Conservation (phyloP, 1,139 yeast genomes). For the Lodderomyces margitis region DNA sequence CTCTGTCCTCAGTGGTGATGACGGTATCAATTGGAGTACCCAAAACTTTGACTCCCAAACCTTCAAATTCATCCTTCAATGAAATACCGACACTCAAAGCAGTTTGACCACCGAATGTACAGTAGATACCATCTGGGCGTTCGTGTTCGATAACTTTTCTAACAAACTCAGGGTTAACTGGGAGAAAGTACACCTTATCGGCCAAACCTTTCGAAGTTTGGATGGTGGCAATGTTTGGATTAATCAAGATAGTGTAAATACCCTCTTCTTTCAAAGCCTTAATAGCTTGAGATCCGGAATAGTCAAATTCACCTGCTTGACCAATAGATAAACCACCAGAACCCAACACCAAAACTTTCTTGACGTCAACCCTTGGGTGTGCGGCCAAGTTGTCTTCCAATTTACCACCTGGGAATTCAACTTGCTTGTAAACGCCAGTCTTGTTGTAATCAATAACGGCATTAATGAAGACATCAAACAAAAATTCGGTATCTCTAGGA, state of each 20-base stretch:
- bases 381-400: constrained; percentile 38
- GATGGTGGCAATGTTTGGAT: constrained; percentile 97
- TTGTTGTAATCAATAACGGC: constrained; percentile 65
- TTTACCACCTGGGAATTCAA: constrained; percentile 71
- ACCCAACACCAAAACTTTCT: constrained; percentile 94
- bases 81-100: constrained; percentile 94
- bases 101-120: constrained; percentile 98
- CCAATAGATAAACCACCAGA: constrained; percentile 99
- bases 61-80: constrained; percentile 91
- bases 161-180: constrained; percentile 94
- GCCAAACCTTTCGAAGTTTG: constrained; percentile 98
- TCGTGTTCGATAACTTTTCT: constrained; percentile 93
- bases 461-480: constrained; percentile 89
- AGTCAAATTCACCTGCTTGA: constrained; percentile 99
- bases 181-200: constrained; percentile 94
- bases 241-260: constrained; percentile 89
- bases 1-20: constrained; percentile 97
- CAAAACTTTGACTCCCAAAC: constrained; percentile 87
- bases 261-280: constrained; percentile 97
- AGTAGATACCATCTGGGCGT: constrained; percentile 95
- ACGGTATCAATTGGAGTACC: constrained; percentile 97
- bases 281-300: constrained; percentile 94
- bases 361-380: constrained; percentile 60
- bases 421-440: constrained; percentile 61
- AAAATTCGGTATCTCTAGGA: constrained; percentile 97